phyloP scores from a whole-genome alignment of 1,284 basidiomycete species.

The Microbotryum scabiosae region DNA sequence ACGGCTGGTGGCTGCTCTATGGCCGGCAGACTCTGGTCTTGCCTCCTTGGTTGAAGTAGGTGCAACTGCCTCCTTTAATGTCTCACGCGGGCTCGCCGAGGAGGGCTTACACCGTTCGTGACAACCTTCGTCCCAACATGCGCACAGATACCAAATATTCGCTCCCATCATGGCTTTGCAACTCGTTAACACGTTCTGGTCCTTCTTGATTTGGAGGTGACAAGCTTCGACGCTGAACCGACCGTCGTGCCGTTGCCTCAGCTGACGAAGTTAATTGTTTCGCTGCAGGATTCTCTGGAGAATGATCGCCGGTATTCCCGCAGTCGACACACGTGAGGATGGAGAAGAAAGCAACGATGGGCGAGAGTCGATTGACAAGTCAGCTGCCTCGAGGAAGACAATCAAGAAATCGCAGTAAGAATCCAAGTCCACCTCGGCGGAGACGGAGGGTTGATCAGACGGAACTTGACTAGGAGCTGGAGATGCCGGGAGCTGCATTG shows the following conservation, averaged over 20 bases:
- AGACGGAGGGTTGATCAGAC: no score
- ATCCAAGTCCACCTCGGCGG: slow-evolving; percentile 12
- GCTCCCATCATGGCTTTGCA: slow-evolving; percentile 65
- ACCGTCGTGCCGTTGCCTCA: background rate
- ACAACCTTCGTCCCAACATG: no score
- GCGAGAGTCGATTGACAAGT: no score
- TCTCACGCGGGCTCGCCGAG: background rate
- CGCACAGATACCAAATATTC: slow-evolving; percentile 59
- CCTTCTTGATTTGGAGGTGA: slow-evolving; percentile 24
- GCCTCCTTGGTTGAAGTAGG: slow-evolving; percentile 48
- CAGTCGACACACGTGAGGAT: slow-evolving; percentile 32
- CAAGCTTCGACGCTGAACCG: background rate
- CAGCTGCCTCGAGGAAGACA: slow-evolving; percentile 20
- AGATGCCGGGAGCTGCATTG: no score
- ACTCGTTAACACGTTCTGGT: slow-evolving; percentile 64
- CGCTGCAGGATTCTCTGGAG: slow-evolving; percentile 26
- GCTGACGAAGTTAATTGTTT: background rate
- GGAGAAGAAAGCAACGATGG: slow-evolving; percentile 18
- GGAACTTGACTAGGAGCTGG: no score
- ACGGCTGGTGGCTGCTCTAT: slow-evolving; percentile 52
- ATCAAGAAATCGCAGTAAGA: slow-evolving; percentile 3
- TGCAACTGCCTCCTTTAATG: slow-evolving; percentile 14
- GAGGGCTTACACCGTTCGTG: no score
- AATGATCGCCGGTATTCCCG: slow-evolving; percentile 22
- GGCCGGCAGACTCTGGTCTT: slow-evolving; percentile 63